Percentiles rank a stretch among this genome's conserved stretches.
Conservation (phyloP, 495 filamentous ascomycete species). For the Oleoguttula mirabilis region DNA sequence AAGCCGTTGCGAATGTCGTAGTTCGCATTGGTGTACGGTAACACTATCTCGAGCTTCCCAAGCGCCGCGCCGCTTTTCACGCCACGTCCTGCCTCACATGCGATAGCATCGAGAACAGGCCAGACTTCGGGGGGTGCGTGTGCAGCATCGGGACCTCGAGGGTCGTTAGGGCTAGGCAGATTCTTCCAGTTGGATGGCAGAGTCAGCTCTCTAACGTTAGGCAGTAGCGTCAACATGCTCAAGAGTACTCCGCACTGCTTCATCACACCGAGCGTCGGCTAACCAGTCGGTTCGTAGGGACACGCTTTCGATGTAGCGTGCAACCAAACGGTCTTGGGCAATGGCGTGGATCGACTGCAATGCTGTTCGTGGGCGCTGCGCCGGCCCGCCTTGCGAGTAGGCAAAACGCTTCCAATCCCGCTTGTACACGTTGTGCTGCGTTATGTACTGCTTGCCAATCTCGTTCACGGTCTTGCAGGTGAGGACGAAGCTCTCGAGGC, state of each 20-base stretch:
- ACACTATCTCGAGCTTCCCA: not conserved
- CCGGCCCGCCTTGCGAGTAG: constrained; percentile 12
- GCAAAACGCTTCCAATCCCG: not conserved
- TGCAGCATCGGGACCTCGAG: not conserved
- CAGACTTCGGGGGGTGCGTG: not conserved
- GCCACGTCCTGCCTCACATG: not conserved
- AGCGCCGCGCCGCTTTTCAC: not conserved
- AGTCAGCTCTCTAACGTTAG: not conserved
- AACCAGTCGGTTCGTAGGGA: not conserved
- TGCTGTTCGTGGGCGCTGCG: constrained; percentile 22
- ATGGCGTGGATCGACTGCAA: constrained; percentile 28
- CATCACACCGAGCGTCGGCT: not conserved
- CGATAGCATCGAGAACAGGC: not conserved
- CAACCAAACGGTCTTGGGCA: constrained; percentile 29
- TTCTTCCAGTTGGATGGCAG: not conserved
- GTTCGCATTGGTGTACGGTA: not conserved
- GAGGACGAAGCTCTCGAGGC: constrained; percentile 33
- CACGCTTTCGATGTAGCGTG: constrained; percentile 24
- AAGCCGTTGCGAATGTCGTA: not conserved
- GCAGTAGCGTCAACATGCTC: not conserved
- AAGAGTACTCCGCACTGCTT: not conserved
- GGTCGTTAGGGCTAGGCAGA: not conserved
- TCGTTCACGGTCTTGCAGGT: constrained; percentile 28
- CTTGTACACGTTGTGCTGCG: constrained; percentile 23
- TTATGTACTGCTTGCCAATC: constrained; percentile 25